Conservation (phyloP, 176 grass and related monocot genomes). For the Dendrocalamus sinicus region DNA sequence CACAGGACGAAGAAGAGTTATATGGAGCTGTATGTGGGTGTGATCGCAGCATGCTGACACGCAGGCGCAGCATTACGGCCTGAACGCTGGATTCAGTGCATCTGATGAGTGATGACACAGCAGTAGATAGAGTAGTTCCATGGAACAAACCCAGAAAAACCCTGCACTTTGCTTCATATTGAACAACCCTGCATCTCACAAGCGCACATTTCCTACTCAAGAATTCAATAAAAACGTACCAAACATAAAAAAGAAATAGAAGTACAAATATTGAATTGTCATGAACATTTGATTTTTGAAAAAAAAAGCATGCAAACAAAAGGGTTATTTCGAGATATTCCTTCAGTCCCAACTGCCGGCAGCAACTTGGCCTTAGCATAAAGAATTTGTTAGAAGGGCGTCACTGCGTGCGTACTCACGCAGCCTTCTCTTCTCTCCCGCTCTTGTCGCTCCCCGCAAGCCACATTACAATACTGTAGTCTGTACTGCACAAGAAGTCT, state of each 20-base stretch:
- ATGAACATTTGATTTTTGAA: background rate
- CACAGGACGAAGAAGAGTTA: background rate
- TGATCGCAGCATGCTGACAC: background rate
- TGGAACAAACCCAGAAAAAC: background rate
- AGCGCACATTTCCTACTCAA: background rate
- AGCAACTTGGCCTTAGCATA: slow-evolving; percentile 19
- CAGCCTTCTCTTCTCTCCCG: background rate
- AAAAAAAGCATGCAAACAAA: background rate
- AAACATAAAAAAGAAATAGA: background rate
- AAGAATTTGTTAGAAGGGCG: slow-evolving; percentile 19
- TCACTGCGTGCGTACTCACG: slow-evolving; percentile 40
- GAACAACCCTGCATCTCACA: background rate
- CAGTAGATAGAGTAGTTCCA: background rate
- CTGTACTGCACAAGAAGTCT: slow-evolving; percentile 1
- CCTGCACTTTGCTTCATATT: background rate
- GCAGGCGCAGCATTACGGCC: background rate
- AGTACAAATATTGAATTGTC: background rate
- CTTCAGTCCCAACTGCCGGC: background rate
- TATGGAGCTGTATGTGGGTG: background rate
- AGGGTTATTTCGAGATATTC: background rate
- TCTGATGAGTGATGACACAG: background rate
- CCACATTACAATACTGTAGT: slow-evolving; percentile 21
- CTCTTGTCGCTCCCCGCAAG: slow-evolving; percentile 4
- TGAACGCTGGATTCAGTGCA: slow-evolving; percentile 11
- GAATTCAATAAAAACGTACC: background rate